A percentile compares a stretch with the other conserved stretches of the same genome.
These are phyloP conservation scores for Polygonum aviculare DNA, from an alignment of 148 eudicot species.

Conservation along the genomic window DNA sequence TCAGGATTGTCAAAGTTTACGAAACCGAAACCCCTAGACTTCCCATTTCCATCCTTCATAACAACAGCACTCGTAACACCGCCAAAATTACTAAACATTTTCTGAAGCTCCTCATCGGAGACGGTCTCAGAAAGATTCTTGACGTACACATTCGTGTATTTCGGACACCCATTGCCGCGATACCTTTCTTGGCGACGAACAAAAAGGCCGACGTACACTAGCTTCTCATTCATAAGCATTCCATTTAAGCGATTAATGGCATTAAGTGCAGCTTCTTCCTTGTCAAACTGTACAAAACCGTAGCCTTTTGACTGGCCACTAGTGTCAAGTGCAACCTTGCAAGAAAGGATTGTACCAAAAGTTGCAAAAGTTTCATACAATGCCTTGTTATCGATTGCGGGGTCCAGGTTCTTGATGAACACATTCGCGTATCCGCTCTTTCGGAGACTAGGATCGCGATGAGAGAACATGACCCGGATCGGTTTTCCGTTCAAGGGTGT, in stretches of 20 bases:
- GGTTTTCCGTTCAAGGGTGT: constrained; percentile 48
- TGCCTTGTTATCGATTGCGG: constrained; percentile 43
- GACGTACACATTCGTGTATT: constrained; percentile 58
- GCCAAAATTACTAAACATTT: constrained; percentile 37
- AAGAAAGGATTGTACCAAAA: constrained; percentile 54
- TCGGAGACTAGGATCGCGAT: constrained; percentile 57
- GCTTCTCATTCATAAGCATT: constrained; percentile 53
- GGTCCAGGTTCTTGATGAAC: constrained; percentile 52
- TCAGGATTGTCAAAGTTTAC: constrained; percentile 48
- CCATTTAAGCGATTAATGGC: constrained; percentile 49
- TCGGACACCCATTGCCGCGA: constrained; percentile 21
- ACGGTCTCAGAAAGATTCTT: constrained; percentile 36
- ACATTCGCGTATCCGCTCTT: constrained; percentile 57
- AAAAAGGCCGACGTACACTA: constrained; percentile 47
- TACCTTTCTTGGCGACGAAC: constrained; percentile 39
- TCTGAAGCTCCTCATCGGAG: constrained; percentile 38
- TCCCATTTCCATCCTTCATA: constrained; percentile 46
- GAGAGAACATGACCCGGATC: constrained; percentile 60
- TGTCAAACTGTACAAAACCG: constrained; percentile 56
- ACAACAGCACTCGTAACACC: constrained; percentile 51
- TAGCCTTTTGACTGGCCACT: constrained; percentile 54
- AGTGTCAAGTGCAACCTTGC: constrained; percentile 48
- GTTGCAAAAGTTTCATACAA: constrained; percentile 43
- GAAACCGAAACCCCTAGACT: constrained; percentile 55
- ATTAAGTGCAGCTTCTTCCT: constrained; percentile 43